These are phyloP conservation scores for Papiliotrema laurentii DNA, from an alignment of 1,284 basidiomycete species.

Conservation along the genomic window DNA sequence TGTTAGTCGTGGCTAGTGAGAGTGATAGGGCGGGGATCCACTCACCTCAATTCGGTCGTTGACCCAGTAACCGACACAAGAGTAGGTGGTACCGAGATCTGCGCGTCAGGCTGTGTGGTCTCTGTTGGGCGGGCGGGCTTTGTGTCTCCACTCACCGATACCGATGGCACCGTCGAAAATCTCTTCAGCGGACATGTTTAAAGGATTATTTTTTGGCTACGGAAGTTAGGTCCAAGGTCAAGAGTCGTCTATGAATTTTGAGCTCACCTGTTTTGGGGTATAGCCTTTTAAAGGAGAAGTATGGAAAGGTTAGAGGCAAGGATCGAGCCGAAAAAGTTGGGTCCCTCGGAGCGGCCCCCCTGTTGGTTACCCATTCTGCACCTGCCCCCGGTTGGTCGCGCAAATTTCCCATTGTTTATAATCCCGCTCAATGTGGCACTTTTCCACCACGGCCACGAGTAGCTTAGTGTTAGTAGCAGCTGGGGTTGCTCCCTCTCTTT, in stretches of 20 bases:
- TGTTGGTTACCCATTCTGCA: not conserved
- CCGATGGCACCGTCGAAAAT: constrained; percentile 93
- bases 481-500: too few relatives aligned
- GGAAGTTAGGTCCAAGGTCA: too few relatives aligned
- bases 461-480: too few relatives aligned
- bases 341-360: not conserved
- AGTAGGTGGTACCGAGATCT: constrained; percentile 52
- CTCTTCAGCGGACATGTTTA: constrained; percentile 82
- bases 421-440: too few relatives aligned
- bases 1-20: constrained; percentile 10
- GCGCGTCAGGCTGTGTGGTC: constrained; percentile 1
- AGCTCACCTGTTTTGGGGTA: too few relatives aligned
- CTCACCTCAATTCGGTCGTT: constrained; percentile 80
- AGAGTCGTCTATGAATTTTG: too few relatives aligned
- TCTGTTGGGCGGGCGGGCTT: not conserved
- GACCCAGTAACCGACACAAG: constrained; percentile 92
- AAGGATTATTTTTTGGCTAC: constrained; percentile 20
- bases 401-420: not conserved
- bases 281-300: constrained; percentile 17
- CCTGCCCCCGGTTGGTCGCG: not conserved
- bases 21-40: too few relatives aligned
- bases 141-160: constrained; percentile 57
- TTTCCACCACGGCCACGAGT: too few relatives aligned
- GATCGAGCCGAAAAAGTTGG: not conserved
- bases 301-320: constrained; percentile 7